Evolutionary conservation across 768 basidiomycete species (phyloP), one percentile per base, ranked within the genome.

Genomic region (Fistulinella prunicolor): DNA sequence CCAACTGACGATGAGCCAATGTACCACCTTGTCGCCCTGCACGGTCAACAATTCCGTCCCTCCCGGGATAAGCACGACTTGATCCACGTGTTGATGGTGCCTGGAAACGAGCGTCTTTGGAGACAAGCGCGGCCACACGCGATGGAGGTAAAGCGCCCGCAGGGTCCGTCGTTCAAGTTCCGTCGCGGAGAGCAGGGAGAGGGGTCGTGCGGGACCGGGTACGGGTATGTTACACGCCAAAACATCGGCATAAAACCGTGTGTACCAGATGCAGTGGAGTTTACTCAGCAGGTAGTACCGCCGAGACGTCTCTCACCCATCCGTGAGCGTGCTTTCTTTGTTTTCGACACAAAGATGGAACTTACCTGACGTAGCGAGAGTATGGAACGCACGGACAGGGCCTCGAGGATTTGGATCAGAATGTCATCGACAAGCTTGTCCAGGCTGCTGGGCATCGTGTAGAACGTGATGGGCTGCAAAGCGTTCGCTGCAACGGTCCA

Each of bases 141-240:
- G 44, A n/a, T 62, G 44, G 9, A 64, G 65, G 37, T 49, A 24
- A 19, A 67, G 57, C 9, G 65, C 63, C 14, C 63, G 46, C 17
- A 62, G n/a, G 1, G 63, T 64, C 7, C 65, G 65, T n/a, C 26
- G 51, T 29, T 67, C 63, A 9, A 64, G 62, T 7, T 65, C 60
- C 4, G 44, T 26, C 8, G 57, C 53, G 6, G 55, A 49, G 32
- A 64, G 60, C 19, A 46, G 9, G 26, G 48, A 45, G 17, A 56
- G 34, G 0, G 57, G 32, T 26, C 40, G 17, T 6, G 17, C 12
- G 1, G 50, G 53, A 9, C 63, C 65, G 0, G 63, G 65, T 1
- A 9, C 24, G 5, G 63, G 63, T 8, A 64, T 36, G 14, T 57
- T 42, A 3, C 53, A 50, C 12, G 42, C 57, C 40, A 64, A 38